A percentile compares a stretch with the other conserved stretches of the same genome.
Evolutionary conservation across 73 alveolate species (phyloP).

Genomic region (Loxodes magnus): DNA sequence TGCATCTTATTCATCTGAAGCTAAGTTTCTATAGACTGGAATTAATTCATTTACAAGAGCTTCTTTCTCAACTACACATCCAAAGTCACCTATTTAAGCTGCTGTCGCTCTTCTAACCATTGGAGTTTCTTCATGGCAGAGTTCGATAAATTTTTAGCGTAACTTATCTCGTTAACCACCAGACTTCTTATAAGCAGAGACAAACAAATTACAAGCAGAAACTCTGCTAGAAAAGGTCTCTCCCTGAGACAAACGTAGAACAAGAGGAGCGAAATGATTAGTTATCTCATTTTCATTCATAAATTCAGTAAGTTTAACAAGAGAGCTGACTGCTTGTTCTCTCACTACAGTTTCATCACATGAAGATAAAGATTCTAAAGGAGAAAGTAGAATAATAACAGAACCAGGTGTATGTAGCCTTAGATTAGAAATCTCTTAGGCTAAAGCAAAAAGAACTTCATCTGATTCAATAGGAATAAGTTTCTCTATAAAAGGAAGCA

Average conservation of each 20-base stretch:
- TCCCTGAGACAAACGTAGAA: not conserved
- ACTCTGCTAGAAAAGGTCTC: not conserved
- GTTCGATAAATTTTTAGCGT: not conserved
- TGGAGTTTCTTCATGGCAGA: not conserved
- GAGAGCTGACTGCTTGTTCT: conserved; percentile 15
- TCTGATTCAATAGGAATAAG: conserved; percentile 94
- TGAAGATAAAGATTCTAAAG: conserved; percentile 38
- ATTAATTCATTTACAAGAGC: conserved; percentile 81
- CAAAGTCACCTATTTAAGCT: conserved; percentile 22
- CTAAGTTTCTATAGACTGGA: conserved; percentile 71
- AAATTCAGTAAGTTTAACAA: not conserved
- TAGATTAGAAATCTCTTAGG: conserved; percentile 73
- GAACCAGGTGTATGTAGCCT: conserved; percentile 1
- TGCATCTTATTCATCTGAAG: conserved; percentile 86
- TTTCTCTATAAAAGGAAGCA: no score
- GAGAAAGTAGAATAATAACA: conserved; percentile 17
- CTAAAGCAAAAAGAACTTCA: conserved; percentile 89
- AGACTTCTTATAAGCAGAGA: not conserved
- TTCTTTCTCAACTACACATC: conserved; percentile 74
- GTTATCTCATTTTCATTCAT: not conserved
- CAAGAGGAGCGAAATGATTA: not conserved
- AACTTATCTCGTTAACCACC: not conserved
- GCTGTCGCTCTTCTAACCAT: not conserved
- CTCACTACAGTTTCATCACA: conserved; percentile 60
- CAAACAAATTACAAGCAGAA: not conserved